A percentile compares a stretch with the other conserved stretches of the same genome.
Evolutionary conservation across 2,329 filamentous ascomycete species (phyloP).

Genomic region (Verticillium tricorpus): DNA sequence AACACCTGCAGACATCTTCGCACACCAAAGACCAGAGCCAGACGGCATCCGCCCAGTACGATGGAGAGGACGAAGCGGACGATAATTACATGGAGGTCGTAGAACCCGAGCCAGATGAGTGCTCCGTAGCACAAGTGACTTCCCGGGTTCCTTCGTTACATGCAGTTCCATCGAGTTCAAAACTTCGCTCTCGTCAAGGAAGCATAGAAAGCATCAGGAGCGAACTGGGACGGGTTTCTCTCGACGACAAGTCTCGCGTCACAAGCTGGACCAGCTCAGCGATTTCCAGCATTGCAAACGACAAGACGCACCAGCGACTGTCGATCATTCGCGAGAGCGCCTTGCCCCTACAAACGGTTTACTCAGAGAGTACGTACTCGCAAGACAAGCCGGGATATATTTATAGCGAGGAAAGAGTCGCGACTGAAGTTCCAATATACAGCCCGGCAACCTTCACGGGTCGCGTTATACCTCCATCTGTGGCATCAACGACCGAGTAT

Average conservation of each 20-base stretch:
- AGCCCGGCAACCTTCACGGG: conserved; percentile 6
- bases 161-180: conserved; percentile 37
- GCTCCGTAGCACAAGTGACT: conserved; percentile 42
- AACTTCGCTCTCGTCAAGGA: conserved; percentile 47
- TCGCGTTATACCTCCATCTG: background rate
- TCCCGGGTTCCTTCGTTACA: conserved; percentile 48
- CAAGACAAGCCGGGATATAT: conserved; percentile 8
- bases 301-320: conserved; percentile 44
- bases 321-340: conserved; percentile 60
- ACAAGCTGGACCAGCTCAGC: conserved; percentile 70
- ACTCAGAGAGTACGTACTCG: conserved; percentile 49
- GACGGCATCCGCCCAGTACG: background rate
- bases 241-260: conserved; percentile 58
- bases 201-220: conserved; percentile 47
- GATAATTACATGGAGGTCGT: conserved; percentile 28
- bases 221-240: conserved; percentile 28
- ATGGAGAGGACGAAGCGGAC: conserved; percentile 6
- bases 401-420: background rate
- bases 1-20: background rate
- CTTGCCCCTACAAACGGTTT: conserved; percentile 14
- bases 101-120: conserved; percentile 31
- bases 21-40: background rate
- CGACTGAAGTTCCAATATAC: background rate
- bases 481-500: background rate
- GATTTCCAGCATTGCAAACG: conserved; percentile 46